phyloP scores from a whole-genome alignment of 2,329 filamentous ascomycete genomes.

The Trichoderma semiorbis region DNA sequence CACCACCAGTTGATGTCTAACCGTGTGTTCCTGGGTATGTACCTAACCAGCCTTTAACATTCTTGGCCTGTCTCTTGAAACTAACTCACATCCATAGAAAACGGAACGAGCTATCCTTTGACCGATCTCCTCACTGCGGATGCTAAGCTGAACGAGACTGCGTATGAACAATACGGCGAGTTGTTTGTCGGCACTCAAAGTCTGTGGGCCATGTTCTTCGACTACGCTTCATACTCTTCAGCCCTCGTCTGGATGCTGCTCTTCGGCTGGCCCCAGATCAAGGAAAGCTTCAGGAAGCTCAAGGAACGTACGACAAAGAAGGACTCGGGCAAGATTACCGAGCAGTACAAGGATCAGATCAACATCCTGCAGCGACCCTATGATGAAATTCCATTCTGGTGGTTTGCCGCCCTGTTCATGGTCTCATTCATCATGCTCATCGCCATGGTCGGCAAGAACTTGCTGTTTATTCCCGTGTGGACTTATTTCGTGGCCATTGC shows the following conservation, averaged over 20 bases:
- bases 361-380: slow-evolving; percentile 57
- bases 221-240: slow-evolving; percentile 57
- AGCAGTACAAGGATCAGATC: slow-evolving; percentile 57
- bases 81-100: slow-evolving; percentile 21
- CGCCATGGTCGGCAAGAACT: slow-evolving; percentile 46
- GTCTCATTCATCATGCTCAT: slow-evolving; percentile 47
- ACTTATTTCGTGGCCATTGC: slow-evolving; percentile 56
- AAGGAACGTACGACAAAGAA: slow-evolving; percentile 33
- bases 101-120: slow-evolving; percentile 36
- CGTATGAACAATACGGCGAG: slow-evolving; percentile 47
- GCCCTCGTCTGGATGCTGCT: slow-evolving; percentile 57
- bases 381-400: slow-evolving; percentile 56
- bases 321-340: slow-evolving; percentile 41
- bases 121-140: slow-evolving; percentile 33
- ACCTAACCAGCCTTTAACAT: too few relatives aligned
- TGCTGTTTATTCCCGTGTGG: slow-evolving; percentile 58
- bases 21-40: slow-evolving; percentile 41
- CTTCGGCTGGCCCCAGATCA: slow-evolving; percentile 51
- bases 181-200: slow-evolving; percentile 57
- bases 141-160: slow-evolving; percentile 45
- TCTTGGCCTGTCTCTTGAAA: neutral
- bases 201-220: slow-evolving; percentile 58
- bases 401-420: slow-evolving; percentile 51
- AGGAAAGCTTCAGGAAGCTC: slow-evolving; percentile 43
- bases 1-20: slow-evolving; percentile 57